A percentile compares a stretch with the other conserved stretches of the same genome.
Evolutionary conservation across 768 basidiomycete genomes (phyloP).

Genomic region (Macrolepiota fuliginosa): DNA sequence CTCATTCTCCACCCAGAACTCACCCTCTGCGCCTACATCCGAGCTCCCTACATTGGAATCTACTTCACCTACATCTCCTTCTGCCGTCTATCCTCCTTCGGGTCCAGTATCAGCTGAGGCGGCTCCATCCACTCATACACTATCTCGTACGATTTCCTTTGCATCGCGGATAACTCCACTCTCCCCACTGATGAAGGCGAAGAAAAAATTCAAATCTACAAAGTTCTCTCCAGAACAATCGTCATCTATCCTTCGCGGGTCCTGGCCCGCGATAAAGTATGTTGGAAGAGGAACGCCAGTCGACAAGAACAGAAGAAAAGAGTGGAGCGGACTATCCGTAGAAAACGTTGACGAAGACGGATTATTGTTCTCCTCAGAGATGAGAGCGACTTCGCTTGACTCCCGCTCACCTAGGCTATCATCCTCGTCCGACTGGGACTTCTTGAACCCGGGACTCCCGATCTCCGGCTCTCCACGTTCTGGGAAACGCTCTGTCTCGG

Average conservation of each 20-base stretch:
- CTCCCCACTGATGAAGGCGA: constrained; percentile 19
- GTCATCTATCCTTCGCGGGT: constrained; percentile 31
- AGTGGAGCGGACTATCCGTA: constrained; percentile 40
- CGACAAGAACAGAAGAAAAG: constrained; percentile 37
- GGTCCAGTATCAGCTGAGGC: constrained; percentile 18
- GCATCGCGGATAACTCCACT: constrained; percentile 22
- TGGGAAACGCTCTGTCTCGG: constrained; percentile 9
- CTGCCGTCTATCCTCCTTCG: constrained; percentile 25
- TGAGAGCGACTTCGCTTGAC: constrained; percentile 38
- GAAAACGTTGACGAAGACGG: constrained; percentile 46
- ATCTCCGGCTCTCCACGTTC: constrained; percentile 17
- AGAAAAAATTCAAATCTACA: constrained; percentile 19
- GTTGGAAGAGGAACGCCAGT: constrained; percentile 49
- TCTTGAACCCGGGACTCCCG: constrained; percentile 26
- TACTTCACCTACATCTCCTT: constrained; percentile 28
- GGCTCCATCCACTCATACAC: constrained; percentile 21
- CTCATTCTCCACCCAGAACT: constrained; percentile 37
- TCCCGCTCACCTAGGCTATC: constrained; percentile 27
- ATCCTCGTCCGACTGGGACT: constrained; percentile 38
- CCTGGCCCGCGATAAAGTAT: constrained; percentile 43
- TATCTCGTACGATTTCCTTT: constrained; percentile 36
- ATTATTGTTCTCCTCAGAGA: constrained; percentile 33
- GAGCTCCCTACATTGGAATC: constrained; percentile 24
- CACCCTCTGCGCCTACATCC: constrained; percentile 35
- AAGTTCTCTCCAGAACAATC: constrained; percentile 23